Conservation (phyloP, 768 basidiomycete genomes). For the Xanthoconium stramineum region DNA sequence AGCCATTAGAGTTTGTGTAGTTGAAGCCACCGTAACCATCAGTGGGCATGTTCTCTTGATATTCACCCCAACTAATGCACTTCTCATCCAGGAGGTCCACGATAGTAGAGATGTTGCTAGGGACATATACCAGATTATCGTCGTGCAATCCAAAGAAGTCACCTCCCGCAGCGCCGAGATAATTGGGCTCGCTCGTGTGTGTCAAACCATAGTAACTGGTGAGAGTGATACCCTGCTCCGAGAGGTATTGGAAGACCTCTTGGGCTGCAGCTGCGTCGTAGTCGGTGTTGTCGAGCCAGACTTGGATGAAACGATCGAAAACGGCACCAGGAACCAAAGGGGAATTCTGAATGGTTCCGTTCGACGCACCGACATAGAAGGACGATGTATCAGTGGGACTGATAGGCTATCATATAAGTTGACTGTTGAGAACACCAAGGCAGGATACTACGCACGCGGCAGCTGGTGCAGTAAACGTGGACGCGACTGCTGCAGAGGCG, state of each 20-base stretch:
- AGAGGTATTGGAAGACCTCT: slow-evolving; percentile 35
- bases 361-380: slow-evolving; percentile 42
- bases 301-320: slow-evolving; percentile 48
- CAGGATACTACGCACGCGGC: slow-evolving; percentile 15
- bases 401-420: background rate
- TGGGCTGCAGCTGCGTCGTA: slow-evolving; percentile 15
- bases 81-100: slow-evolving; percentile 60
- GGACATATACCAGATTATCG: slow-evolving; percentile 17
- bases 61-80: slow-evolving; percentile 56
- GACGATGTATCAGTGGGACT: slow-evolving; percentile 28
- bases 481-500: slow-evolving; percentile 6
- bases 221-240: slow-evolving; percentile 47
- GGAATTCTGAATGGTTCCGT: slow-evolving; percentile 40
- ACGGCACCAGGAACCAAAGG: slow-evolving; percentile 38
- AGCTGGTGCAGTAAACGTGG: slow-evolving; percentile 29
- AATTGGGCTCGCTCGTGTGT: slow-evolving; percentile 63
- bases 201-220: slow-evolving; percentile 47
- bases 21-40: slow-evolving; percentile 45
- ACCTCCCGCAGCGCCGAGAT: slow-evolving; percentile 6
- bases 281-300: slow-evolving; percentile 65
- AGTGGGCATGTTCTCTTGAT: slow-evolving; percentile 54
- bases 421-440: background rate
- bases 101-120: slow-evolving; percentile 50
- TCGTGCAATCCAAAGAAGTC: background rate
- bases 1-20: slow-evolving; percentile 18